Base-by-base conservation (phyloP, 108 stramenopile genomes). In the Cyclostephanos invisitatus region DNA sequence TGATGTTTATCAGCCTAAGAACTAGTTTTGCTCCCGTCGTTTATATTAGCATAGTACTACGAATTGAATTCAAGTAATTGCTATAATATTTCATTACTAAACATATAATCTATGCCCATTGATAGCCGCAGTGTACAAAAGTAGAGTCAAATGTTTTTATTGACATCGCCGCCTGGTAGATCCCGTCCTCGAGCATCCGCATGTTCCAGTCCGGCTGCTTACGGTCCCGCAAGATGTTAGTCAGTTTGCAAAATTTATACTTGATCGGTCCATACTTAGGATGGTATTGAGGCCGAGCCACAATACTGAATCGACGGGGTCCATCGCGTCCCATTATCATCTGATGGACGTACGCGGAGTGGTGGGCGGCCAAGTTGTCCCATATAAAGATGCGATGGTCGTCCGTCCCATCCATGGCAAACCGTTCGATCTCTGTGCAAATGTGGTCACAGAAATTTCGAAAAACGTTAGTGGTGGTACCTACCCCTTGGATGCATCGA, bases 201-300 rank as follows among this genome's bases (percentile, higher is more conserved):
- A 5, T 8, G 62, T 32, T 32, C 32, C 32, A 32, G 4, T 32
- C 32, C 32, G 4, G 32, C 32, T 32, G 32, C 32, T 32, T 32
- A 32, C 4, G 32, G 32, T 32, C 32, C 2, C 4, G 32, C 32
- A 32, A 32, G 32, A 32, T 32, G 32, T 32, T 32, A 32, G 32
- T 66, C 6, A 66, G 27, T 22, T 67, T 49, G 32, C 48, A 53
- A 7, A 67, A 51, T 53, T 67, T 67, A 20, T 67, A 67, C 35
- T 51, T 49, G 64, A 32, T 32, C 32, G 32, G 32, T 32, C 32
- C 32, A 32, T 32, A 32, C 32, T 32, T 32, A 32, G 32, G 64
- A 44, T 65, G 64, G 21, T 65, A 65, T 25, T 38, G 64, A 2
- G 42, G 64, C 46, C 64, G 32, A 40, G 40, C 21, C 14, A 65